A percentile compares a stretch with the other conserved stretches of the same genome.
phyloP scores from a whole-genome alignment of 257 asterid species.

The Primulina huaijiensis region DNA sequence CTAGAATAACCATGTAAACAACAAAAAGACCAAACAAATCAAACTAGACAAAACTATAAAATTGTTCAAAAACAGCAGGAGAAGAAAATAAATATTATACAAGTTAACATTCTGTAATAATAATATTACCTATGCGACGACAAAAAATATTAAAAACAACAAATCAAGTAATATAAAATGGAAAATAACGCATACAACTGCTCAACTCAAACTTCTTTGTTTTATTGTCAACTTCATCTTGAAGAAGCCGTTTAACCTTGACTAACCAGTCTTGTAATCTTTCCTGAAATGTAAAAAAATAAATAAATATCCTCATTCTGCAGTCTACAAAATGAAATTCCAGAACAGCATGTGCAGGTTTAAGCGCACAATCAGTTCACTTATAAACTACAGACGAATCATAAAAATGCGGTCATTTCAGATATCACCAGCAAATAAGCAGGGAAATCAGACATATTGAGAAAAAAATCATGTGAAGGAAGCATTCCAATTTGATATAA shows the following conservation, averaged over 20 bases:
- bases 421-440: conserved; percentile 9
- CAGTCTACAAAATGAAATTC: neutral
- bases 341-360: conserved; percentile 16
- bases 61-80: conserved; percentile 9
- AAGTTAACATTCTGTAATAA: conserved; percentile 1
- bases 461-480: neutral
- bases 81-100: conserved; percentile 2
- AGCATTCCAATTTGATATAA: conserved; percentile 9
- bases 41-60: conserved; percentile 9
- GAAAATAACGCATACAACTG: conserved; percentile 49
- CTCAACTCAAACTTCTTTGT: conserved; percentile 50
- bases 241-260: conserved; percentile 56
- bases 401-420: neutral
- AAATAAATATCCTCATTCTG: neutral
- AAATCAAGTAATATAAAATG: conserved; percentile 7
- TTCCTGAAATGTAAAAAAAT: conserved; percentile 50
- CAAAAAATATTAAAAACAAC: conserved; percentile 18
- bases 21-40: conserved; percentile 6
- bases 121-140: conserved; percentile 3
- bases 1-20: conserved; percentile 3
- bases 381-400: neutral
- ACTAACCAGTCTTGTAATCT: conserved; percentile 80
- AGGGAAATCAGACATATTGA: neutral
- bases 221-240: conserved; percentile 50
- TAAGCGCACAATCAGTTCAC: conserved; percentile 18